phyloP scores from a whole-genome alignment of 1,284 basidiomycete species.

The Schizopora paradoxa region DNA sequence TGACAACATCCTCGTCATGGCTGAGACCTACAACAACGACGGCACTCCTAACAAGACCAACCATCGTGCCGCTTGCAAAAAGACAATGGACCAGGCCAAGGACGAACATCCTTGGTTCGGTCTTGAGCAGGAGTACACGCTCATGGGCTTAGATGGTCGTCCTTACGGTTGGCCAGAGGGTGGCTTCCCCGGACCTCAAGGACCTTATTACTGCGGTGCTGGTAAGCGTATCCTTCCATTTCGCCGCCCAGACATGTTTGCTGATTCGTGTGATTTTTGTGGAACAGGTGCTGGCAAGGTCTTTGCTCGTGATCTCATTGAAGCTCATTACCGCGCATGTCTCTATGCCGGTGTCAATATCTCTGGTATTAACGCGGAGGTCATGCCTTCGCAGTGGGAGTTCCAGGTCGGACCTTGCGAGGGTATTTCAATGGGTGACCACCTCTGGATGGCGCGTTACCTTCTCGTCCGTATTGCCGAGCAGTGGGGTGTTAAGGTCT shows the following conservation, averaged over 20 bases:
- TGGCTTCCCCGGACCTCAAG: conserved; percentile 99
- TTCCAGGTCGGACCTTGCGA: conserved; percentile 99
- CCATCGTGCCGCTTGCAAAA: conserved; percentile 86
- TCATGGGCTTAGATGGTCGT: conserved; percentile 88
- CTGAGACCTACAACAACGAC: conserved; percentile 98
- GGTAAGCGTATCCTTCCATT: conserved; percentile 49
- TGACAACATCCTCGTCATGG: conserved; percentile 95
- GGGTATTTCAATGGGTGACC: conserved; percentile 98
- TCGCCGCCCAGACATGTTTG: conserved; percentile 18
- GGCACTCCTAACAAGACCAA: conserved; percentile 98
- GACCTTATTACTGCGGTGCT: conserved; percentile 99
- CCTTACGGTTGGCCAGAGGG: conserved; percentile 98
- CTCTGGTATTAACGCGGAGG: conserved; percentile 99
- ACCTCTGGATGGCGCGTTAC: conserved; percentile 96
- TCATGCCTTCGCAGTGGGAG: conserved; percentile 99
- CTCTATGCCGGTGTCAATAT: conserved; percentile 97
- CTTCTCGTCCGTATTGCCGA: conserved; percentile 92
- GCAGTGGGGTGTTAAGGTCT: conserved; percentile 97
- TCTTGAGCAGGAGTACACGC: conserved; percentile 98
- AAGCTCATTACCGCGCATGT: conserved; percentile 98
- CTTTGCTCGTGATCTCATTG: conserved; percentile 97
- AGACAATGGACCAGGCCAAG: conserved; percentile 89
- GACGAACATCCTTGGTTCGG: conserved; percentile 93
- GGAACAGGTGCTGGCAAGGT: conserved; percentile 85
- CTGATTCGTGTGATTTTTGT: conserved; percentile 9